phyloP scores from a whole-genome alignment of 176 grass and related monocot genomes.

The Thalia dealbata region DNA sequence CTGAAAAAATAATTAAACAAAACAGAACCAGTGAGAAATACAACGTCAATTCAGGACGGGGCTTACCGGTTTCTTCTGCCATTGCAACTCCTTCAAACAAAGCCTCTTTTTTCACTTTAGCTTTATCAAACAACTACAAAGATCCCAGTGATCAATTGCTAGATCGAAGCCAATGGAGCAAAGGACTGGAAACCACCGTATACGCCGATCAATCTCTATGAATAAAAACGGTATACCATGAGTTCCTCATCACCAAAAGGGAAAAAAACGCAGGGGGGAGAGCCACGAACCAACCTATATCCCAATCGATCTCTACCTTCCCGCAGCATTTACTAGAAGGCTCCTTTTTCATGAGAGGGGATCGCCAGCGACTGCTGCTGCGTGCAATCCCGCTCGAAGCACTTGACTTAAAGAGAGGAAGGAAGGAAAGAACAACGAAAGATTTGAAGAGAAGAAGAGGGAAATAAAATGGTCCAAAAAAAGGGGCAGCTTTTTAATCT shows the following conservation, averaged over 20 bases:
- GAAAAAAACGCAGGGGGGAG: background rate
- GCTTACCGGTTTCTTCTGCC: background rate
- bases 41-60: background rate
- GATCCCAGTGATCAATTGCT: background rate
- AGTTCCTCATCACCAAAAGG: background rate
- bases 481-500: background rate
- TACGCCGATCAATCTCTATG: background rate
- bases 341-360: background rate
- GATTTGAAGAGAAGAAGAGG: constrained; percentile 5
- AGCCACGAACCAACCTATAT: background rate
- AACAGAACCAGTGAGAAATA: too few species aligned
- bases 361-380: background rate
- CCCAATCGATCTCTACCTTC: background rate
- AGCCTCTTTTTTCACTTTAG: background rate
- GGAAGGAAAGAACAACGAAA: background rate
- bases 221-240: too few species aligned
- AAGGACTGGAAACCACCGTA: background rate
- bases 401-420: background rate
- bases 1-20: too few species aligned
- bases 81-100: background rate
- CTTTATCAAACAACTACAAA: background rate
- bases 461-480: background rate
- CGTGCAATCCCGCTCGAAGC: background rate
- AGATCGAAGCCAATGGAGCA: background rate
- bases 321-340: background rate